Evolutionary conservation across 1,284 basidiomycete species (phyloP), one percentile per base, ranked within the genome.

Genomic region (Ustilago curta): DNA sequence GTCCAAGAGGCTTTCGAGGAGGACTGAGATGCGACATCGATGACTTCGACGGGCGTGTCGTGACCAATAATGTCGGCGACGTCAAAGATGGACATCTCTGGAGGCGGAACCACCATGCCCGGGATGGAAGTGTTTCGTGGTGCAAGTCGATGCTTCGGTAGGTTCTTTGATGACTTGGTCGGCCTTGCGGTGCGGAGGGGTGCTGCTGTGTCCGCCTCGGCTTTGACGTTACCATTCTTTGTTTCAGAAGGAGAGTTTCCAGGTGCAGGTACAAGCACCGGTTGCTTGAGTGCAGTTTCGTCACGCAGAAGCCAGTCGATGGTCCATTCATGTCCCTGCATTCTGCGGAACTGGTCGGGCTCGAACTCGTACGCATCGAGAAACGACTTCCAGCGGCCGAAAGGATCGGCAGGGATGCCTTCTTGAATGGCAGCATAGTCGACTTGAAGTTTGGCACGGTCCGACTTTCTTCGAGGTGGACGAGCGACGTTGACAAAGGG

Each of bases 21-120:
- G 32, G 85, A 83, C 39, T 86, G 86, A 4, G 81, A 83, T 8
- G 82, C 84, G 11, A 85, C 85, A 63, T 86, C 86, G 54, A 81
- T 79, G 43, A 81, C 79, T 47, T 81, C 78, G 29, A 81, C 78
- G 4, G 78, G 71, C 7, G 78, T 78, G 8, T 76, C 70, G 31
- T 59, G 57, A 8, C 74, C 95, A 43, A 97, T 89, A 23, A 91
- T 87, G 59, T 91, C 87, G 0, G 92, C 93, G 1, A 98, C 91
- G 78, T 95, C 91, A 51, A 90, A 88, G 40, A 95, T 91, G 0
- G 89, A 90, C 64, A 93, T 90, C 50, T 88, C 87, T 6, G 85
- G 72, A 2, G 88, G 85, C 0, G 93, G 93, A 91, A 95, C 94
- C 79, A 90, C 90, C 91, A 95, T 92, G 19, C 78, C 78, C 1